Evolutionary conservation across 306 rosid species (phyloP).

Genomic region (Cucumis hystrix): DNA sequence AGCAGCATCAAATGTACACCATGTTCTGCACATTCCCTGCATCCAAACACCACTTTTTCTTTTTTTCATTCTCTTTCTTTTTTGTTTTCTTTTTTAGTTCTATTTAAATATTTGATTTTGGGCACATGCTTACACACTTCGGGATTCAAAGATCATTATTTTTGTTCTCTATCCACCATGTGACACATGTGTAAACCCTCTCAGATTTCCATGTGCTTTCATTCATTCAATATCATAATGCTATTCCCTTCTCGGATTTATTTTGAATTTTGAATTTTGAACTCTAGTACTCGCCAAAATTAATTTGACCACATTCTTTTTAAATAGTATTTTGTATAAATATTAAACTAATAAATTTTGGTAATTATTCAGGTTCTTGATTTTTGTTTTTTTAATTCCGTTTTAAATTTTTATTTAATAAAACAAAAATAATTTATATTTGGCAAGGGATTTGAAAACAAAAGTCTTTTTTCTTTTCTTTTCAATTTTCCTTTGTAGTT

Average conservation of each 20-base stretch:
- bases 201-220: constrained; percentile 25
- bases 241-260: not conserved
- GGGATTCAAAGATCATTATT: constrained; percentile 13
- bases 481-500: too few species aligned
- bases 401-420: too few species aligned
- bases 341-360: too few species aligned
- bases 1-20: constrained; percentile 72
- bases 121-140: constrained; percentile 34
- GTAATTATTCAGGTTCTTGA: too few species aligned
- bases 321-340: too few species aligned
- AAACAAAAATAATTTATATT: too few species aligned
- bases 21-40: constrained; percentile 99
- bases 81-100: too few species aligned
- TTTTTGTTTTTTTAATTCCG: too few species aligned
- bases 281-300: not conserved
- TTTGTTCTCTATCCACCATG: constrained; percentile 25
- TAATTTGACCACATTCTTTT: too few species aligned
- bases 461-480: too few species aligned
- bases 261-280: not conserved
- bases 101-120: not conserved
- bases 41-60: constrained; percentile 30
- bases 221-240: not conserved
- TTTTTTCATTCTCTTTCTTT: too few species aligned
- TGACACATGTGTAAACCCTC: constrained; percentile 28
- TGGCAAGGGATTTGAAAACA: too few species aligned